Base-by-base conservation (phyloP, 1,284 basidiomycete genomes). In the Ustilago curta region DNA sequence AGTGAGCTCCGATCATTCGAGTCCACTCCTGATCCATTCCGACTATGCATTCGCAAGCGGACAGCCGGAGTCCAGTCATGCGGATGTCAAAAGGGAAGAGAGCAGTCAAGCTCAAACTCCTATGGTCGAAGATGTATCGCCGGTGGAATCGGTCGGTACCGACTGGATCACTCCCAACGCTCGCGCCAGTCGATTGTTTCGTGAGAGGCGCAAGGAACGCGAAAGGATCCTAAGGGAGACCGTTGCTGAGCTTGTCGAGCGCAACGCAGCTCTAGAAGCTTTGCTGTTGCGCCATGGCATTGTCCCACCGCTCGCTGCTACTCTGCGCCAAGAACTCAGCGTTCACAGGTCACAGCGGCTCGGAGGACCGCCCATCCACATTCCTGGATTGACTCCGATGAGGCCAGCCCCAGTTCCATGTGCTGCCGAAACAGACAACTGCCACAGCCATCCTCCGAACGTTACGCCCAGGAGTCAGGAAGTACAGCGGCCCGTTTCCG, bases 211-310 rank as follows among this genome's bases (percentile, higher is more conserved):
- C 4, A 72, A 72, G 44, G 61, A 72, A 29, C 56, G 64, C 0
- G 70, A 72, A 40, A 63, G 32, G 40, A 31, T 72, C n/a, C 29
- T 72, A 11, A 39, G 70, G 19, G 64, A 72, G 54, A 67, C 70
- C 0, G 48, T 72, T 2, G 29, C 57, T 4, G 59, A 68, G 37
- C 49, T 72, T 2, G 58, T 47, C 27, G 59, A 62, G 19, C 61
- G 70, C n/a, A 72, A 67, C 52, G 37, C 52, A 19, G 27, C 29
- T 14, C 60, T 67, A 18, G 70, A 72, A 44, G 49, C 35, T 1
- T 25, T 68, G 51, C 64, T 67, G 0, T 39, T 64, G 18, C 37
- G 37, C 3, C 51, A 72, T 31, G 64, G 70, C 2, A 67, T 68
- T 29, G 43, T 45, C 3, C 56, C 69, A 16, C 69, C 62, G 1